phyloP scores from a whole-genome alignment of 371 early-diverging fungal genomes.

The Massospora cicadina region DNA sequence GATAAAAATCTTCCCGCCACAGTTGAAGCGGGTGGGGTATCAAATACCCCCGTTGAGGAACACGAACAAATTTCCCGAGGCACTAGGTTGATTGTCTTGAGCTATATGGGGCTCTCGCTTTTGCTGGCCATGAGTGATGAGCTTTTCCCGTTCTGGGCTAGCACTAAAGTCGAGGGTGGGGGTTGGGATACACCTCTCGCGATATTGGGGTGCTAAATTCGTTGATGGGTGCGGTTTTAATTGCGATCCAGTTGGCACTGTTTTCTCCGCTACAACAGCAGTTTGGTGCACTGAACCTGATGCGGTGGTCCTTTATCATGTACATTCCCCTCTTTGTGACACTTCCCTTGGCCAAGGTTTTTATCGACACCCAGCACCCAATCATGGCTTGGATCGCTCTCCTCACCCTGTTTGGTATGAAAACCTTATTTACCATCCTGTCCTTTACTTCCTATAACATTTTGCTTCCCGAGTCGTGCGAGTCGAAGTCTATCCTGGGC shows the following conservation, averaged over 20 bases:
- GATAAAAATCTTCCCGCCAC: neutral
- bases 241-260: constrained; percentile 29
- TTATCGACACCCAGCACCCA: constrained; percentile 9
- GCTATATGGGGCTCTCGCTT: constrained; percentile 26
- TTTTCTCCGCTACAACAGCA: constrained; percentile 29
- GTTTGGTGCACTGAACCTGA: constrained; percentile 26
- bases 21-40: neutral
- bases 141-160: constrained; percentile 42
- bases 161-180: constrained; percentile 27
- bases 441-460: constrained; percentile 41
- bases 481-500: constrained; percentile 24
- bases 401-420: constrained; percentile 20
- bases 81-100: neutral
- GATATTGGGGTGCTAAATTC: constrained; percentile 37
- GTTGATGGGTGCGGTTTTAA: constrained; percentile 27
- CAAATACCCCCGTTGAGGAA: neutral
- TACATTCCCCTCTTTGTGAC: constrained; percentile 23
- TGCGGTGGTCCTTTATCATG: constrained; percentile 23
- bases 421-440: constrained; percentile 28
- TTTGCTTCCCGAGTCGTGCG: constrained; percentile 19
- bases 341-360: constrained; percentile 18
- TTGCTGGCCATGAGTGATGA: constrained; percentile 58
- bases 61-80: neutral
- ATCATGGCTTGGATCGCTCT: constrained; percentile 19
- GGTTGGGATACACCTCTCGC: constrained; percentile 35